phyloP scores from a whole-genome alignment of 2,329 filamentous ascomycete genomes.

The Pyricularia sp. region DNA sequence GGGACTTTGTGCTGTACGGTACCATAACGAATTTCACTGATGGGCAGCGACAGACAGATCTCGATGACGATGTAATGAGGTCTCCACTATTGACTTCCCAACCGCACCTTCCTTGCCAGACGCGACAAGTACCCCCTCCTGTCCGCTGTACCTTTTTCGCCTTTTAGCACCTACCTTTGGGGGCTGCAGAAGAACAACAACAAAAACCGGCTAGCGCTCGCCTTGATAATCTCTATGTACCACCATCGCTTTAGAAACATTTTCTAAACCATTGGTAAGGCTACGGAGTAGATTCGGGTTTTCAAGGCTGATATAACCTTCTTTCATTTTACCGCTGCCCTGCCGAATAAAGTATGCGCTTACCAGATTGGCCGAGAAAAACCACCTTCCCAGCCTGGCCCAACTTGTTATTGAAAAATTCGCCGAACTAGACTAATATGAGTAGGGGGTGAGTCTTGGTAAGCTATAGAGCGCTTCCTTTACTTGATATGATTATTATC shows the following conservation, averaged over 20 bases:
- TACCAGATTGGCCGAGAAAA: not conserved
- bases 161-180: not conserved
- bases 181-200: not conserved
- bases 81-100: not conserved
- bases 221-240: too few species aligned
- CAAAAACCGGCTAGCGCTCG: not conserved
- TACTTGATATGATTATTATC: not conserved
- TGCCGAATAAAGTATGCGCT: not conserved
- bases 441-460: not conserved
- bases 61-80: not conserved
- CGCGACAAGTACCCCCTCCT: not conserved
- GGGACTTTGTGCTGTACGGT: not conserved
- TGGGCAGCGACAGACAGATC: not conserved
- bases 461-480: not conserved
- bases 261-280: not conserved
- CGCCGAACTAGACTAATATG: not conserved
- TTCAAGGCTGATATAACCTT: not conserved
- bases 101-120: not conserved
- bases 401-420: not conserved
- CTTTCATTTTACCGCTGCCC: not conserved
- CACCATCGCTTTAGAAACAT: too few species aligned
- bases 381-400: not conserved
- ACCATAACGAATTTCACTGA: not conserved
- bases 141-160: not conserved
- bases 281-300: not conserved